A percentile compares a stretch with the other conserved stretches of the same genome.
These are phyloP conservation scores for Trichophyton schoenleinii DNA, from an alignment of 2,329 filamentous ascomycete genomes.

Conservation along the genomic window DNA sequence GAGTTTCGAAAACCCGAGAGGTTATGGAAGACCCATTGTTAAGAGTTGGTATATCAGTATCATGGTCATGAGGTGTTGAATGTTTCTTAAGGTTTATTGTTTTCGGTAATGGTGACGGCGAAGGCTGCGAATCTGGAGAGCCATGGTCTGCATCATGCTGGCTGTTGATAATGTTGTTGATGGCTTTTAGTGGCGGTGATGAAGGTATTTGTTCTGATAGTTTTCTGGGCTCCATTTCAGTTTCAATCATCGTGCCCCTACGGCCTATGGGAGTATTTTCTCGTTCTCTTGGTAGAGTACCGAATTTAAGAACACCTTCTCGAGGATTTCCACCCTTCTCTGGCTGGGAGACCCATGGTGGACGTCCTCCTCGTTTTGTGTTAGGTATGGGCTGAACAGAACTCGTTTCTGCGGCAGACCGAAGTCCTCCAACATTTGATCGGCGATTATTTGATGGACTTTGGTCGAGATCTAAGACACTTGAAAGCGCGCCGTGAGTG, in stretches of 20 bases:
- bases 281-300: background rate
- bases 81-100: background rate
- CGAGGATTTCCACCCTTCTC: background rate
- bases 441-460: slow-evolving; percentile 12
- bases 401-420: background rate
- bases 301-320: background rate
- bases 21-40: slow-evolving; percentile 27
- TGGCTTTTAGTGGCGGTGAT: background rate
- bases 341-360: background rate
- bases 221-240: background rate
- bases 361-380: background rate
- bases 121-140: background rate
- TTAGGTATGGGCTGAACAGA: background rate
- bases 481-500: slow-evolving; percentile 29
- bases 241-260: background rate
- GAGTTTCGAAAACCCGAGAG: slow-evolving; percentile 30
- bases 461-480: slow-evolving; percentile 22
- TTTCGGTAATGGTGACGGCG: background rate
- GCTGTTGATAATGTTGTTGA: background rate
- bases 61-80: background rate
- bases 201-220: background rate
- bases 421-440: background rate
- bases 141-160: background rate
- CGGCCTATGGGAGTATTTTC: background rate
- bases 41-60: background rate